A percentile compares a stretch with the other conserved stretches of the same genome.
These are phyloP conservation scores for Babesia sp. DNA, from an alignment of 169 alveolate species.

Conservation along the genomic window DNA sequence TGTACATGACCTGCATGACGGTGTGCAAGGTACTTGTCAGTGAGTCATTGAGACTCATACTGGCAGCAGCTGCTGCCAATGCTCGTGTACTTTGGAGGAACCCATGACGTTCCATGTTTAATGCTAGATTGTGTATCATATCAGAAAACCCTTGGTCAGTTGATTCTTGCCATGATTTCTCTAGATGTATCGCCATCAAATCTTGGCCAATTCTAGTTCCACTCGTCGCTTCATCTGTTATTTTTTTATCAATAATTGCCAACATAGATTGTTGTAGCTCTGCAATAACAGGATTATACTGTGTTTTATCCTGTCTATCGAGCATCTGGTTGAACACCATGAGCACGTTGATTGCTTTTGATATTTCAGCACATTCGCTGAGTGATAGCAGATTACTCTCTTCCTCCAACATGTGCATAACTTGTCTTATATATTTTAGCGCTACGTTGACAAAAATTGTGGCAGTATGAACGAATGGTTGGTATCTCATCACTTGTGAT, in stretches of 20 bases:
- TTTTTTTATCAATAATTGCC: not conserved
- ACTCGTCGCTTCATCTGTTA: not conserved
- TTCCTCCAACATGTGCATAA: not conserved
- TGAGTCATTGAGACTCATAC: not conserved
- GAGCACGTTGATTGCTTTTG: not conserved
- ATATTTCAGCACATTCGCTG: not conserved
- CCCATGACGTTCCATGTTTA: not conserved
- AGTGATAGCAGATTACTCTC: not conserved
- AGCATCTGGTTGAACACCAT: not conserved
- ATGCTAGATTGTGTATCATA: not conserved
- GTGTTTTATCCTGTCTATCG: not conserved
- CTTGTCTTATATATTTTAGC: not conserved
- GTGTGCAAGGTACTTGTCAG: not conserved
- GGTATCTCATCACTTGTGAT: not conserved
- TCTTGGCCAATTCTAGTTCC: not conserved
- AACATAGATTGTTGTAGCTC: not conserved
- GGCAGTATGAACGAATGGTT: not conserved
- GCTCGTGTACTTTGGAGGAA: not conserved
- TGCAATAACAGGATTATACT: not conserved
- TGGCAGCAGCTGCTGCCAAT: not conserved
- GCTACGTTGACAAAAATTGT: not conserved
- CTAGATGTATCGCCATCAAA: not conserved
- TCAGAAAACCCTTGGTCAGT: not conserved
- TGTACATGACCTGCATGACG: slow-evolving; percentile 16
- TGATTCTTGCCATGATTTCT: not conserved